phyloP scores from a whole-genome alignment of 768 basidiomycete genomes.

The Termitomyces sp. region DNA sequence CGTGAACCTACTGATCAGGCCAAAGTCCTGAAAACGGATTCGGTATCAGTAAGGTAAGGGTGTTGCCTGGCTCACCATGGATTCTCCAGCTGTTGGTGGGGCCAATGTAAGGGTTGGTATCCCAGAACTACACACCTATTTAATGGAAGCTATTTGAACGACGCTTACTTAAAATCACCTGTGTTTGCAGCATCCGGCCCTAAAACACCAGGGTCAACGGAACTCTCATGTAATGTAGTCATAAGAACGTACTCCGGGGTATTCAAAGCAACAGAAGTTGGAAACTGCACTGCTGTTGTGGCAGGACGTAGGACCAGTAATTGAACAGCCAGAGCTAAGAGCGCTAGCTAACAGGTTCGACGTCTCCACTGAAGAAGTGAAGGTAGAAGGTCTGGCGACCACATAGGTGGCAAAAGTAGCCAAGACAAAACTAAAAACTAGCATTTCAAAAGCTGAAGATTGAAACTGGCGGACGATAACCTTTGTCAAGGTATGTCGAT shows the following conservation, averaged over 20 bases:
- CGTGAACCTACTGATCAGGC: slow-evolving; percentile 9
- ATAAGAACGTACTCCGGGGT: slow-evolving; percentile 46
- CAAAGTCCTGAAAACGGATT: slow-evolving; percentile 27
- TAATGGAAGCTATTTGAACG: neutral
- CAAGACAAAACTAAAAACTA: neutral
- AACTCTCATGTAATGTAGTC: neutral
- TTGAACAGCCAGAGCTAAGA: slow-evolving; percentile 44
- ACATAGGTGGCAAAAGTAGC: neutral
- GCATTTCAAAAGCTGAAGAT: neutral
- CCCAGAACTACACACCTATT: slow-evolving; percentile 55
- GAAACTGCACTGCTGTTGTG: slow-evolving; percentile 39
- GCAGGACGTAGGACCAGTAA: slow-evolving; percentile 46
- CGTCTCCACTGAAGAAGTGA: neutral
- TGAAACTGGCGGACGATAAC: neutral
- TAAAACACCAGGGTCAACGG: slow-evolving; percentile 18
- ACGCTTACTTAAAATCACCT: slow-evolving; percentile 17
- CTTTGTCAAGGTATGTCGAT: neutral
- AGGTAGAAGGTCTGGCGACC: slow-evolving; percentile 2
- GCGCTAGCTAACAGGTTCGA: slow-evolving; percentile 18
- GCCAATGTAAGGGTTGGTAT: slow-evolving; percentile 56
- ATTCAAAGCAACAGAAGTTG: slow-evolving; percentile 59
- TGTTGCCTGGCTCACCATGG: slow-evolving; percentile 44
- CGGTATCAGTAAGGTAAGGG: slow-evolving; percentile 16
- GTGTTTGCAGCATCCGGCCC: slow-evolving; percentile 55
- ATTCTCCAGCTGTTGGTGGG: slow-evolving; percentile 70